Conservation (phyloP, 1,139 yeast species). For the Yamadazyma epiphylla region DNA sequence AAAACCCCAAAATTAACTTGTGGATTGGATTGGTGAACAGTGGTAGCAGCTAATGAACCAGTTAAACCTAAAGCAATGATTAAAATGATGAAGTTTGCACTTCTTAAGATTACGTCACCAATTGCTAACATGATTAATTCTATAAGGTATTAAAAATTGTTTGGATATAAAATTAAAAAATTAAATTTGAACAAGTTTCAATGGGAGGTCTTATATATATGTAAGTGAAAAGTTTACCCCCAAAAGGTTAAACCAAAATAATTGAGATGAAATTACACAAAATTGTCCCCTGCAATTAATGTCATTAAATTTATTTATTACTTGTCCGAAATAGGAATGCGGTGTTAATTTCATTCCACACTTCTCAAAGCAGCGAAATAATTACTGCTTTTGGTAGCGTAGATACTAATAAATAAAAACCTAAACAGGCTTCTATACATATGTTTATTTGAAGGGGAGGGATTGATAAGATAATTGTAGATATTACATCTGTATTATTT, state of each 20-base stretch:
- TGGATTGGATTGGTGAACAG: slow-evolving; percentile 53
- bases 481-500: no score
- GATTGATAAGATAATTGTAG: no score
- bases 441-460: no score
- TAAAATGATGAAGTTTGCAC: slow-evolving; percentile 68
- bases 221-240: neutral
- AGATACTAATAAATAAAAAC: no score
- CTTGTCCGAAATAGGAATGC: neutral
- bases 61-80: slow-evolving; percentile 79
- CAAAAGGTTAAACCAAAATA: neutral
- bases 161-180: slow-evolving; percentile 1
- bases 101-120: slow-evolving; percentile 74
- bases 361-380: no score
- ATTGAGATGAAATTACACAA: neutral
- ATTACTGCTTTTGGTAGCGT: no score
- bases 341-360: no score
- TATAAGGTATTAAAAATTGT: slow-evolving; percentile 1
- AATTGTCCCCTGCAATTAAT: neutral
- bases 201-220: no score
- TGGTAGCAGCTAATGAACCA: slow-evolving; percentile 77
- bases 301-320: neutral
- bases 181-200: neutral
- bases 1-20: slow-evolving; percentile 88
- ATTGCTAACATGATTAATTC: slow-evolving; percentile 50
- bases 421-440: no score